A percentile compares a stretch with the other conserved stretches of the same genome.
phyloP scores from a whole-genome alignment of 768 basidiomycete genomes.

The Calocybe indica region DNA sequence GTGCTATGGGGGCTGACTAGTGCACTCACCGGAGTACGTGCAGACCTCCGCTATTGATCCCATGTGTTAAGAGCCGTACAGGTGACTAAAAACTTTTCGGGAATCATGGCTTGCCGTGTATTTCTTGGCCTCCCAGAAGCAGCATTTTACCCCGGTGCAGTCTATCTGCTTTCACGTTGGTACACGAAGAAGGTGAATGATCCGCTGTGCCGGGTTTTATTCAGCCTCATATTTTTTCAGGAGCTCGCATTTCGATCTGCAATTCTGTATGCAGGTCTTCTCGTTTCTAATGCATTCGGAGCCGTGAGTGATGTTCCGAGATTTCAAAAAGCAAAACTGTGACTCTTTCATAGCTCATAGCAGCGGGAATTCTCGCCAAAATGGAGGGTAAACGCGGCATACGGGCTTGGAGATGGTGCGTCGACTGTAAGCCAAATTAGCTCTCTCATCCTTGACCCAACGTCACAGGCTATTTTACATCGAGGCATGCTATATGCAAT shows the following conservation, averaged over 20 bases:
- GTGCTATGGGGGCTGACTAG: slow-evolving; percentile 61
- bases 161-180: slow-evolving; percentile 45
- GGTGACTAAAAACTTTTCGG: slow-evolving; percentile 49
- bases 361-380: slow-evolving; percentile 63
- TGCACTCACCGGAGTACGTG: slow-evolving; percentile 51
- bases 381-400: slow-evolving; percentile 69
- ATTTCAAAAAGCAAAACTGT: not conserved
- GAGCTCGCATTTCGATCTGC: slow-evolving; percentile 64
- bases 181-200: slow-evolving; percentile 46
- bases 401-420: slow-evolving; percentile 65
- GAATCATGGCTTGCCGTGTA: slow-evolving; percentile 50
- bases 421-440: not conserved
- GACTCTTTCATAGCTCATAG: slow-evolving; percentile 43
- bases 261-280: slow-evolving; percentile 50
- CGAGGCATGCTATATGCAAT: slow-evolving; percentile 33
- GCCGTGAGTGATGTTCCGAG: slow-evolving; percentile 31
- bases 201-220: not conserved
- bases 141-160: slow-evolving; percentile 58
- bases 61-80: slow-evolving; percentile 12
- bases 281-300: slow-evolving; percentile 66
- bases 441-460: not conserved
- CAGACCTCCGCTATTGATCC: not conserved
- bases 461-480: slow-evolving; percentile 59
- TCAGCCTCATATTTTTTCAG: slow-evolving; percentile 20
- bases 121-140: slow-evolving; percentile 64